Conservation (phyloP, 345 rosid genomes). For the Lepidium didymum region DNA sequence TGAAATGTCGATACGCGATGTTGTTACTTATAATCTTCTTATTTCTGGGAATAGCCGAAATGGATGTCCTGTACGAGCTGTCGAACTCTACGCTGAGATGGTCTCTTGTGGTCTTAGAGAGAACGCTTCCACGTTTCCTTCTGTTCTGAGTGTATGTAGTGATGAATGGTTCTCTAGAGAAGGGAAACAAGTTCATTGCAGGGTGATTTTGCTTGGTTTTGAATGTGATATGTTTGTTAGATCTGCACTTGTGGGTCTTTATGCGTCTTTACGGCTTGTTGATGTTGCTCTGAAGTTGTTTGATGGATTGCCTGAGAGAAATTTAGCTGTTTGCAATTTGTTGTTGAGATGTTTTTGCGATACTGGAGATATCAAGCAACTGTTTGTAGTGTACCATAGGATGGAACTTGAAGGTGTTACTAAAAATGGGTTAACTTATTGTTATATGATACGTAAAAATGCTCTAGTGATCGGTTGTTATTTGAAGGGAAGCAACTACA, state of each 20-base stretch:
- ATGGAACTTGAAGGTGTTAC: conserved; percentile 43
- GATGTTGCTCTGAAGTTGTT: conserved; percentile 48
- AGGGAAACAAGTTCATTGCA: conserved; percentile 68
- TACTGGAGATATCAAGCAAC: conserved; percentile 27
- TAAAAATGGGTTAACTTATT: conserved; percentile 57
- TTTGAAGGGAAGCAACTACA: conserved; percentile 70
- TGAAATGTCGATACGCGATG: conserved; percentile 49
- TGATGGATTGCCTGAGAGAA: conserved; percentile 55
- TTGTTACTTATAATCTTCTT: conserved; percentile 57
- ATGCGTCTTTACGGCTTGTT: conserved; percentile 36
- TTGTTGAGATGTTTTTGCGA: conserved; percentile 46
- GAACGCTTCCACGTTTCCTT: conserved; percentile 57
- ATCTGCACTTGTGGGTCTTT: conserved; percentile 57
- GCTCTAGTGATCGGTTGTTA: conserved; percentile 37
- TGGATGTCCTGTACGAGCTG: conserved; percentile 32
- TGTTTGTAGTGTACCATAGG: conserved; percentile 34
- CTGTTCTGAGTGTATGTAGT: conserved; percentile 57
- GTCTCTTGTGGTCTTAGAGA: conserved; percentile 47
- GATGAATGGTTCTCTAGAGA: conserved; percentile 33
- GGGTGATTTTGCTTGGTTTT: conserved; percentile 54
- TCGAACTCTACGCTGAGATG: conserved; percentile 48
- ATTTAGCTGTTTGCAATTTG: conserved; percentile 53
- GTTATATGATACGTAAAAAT: conserved; percentile 58
- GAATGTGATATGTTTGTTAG: conserved; percentile 45
- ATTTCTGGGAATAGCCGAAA: conserved; percentile 48